A percentile compares a stretch with the other conserved stretches of the same genome.
Conservation (phyloP, 805 yeast genomes). For the Grigorovia yakushimaensis region DNA sequence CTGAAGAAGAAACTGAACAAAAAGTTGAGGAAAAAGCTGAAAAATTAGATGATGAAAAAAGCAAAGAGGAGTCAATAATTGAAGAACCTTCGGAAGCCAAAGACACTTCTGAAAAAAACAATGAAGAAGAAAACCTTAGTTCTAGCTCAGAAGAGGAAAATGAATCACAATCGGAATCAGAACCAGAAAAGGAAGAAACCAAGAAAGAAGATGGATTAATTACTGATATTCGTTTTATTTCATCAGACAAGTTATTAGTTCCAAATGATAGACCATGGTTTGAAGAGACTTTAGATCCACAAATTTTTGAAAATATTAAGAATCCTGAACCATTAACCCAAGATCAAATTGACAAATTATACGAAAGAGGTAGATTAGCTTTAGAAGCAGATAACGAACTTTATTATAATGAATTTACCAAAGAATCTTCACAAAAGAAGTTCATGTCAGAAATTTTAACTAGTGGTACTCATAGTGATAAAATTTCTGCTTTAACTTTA, state of each 20-base stretch:
- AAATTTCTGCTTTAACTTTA: constrained; percentile 87
- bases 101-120: constrained; percentile 11
- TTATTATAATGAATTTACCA: constrained; percentile 65
- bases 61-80: constrained; percentile 10
- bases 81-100: constrained; percentile 11
- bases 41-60: constrained; percentile 13
- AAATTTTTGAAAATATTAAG: constrained; percentile 13
- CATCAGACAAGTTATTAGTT: constrained; percentile 45
- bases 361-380: constrained; percentile 54
- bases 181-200: constrained; percentile 18
- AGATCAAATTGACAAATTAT: constrained; percentile 50
- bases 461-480: constrained; percentile 91
- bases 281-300: constrained; percentile 38
- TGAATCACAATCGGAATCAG: constrained; percentile 25
- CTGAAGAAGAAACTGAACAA: constrained; percentile 22
- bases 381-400: constrained; percentile 61
- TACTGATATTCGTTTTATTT: constrained; percentile 34
- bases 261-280: constrained; percentile 72
- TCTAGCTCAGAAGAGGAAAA: constrained; percentile 19
- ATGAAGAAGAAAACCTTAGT: constrained; percentile 14
- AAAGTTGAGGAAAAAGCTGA: constrained; percentile 18
- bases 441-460: constrained; percentile 81
- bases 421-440: constrained; percentile 71
- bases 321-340: constrained; percentile 29
- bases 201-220: constrained; percentile 26